Base-by-base conservation (phyloP, 1,284 basidiomycete species). In the Filobasidium uniguttulatum region DNA sequence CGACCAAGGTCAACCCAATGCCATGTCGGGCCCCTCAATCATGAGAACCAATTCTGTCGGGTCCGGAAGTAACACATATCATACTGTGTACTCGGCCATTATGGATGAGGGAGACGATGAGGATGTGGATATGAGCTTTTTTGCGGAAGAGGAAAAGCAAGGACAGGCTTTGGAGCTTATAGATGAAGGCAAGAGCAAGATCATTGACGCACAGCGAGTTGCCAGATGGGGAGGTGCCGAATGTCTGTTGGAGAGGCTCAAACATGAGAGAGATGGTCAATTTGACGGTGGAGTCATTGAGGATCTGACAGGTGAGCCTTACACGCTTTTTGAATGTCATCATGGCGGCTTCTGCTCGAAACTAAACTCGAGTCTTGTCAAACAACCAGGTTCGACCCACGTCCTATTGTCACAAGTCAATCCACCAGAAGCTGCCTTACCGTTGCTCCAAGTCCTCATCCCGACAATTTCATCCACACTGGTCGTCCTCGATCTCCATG, bases 401-500 rank as follows among this genome's bases (percentile, higher is more conserved):
- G 75, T 94, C 45, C 74, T 93, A 40, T 77, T 94, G 46, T 78
- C 83, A 17, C 79, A 80, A 15, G 83, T 82, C 5, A 75, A 73
- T 37, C 83, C 83, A 1, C 83, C 85, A 14, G 82, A 54, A 7
- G 56, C 58, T 12, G 36, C 49, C 19, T 28, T 38, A 23, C 28
- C 82, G 55, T 75, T 78, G 34, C 76, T 93, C 45, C 80, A 85
- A 15, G 60, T 75, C 7, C 84, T 89, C 62, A 75, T 94, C 40
- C 75, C 80, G 22, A 72, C 77, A 51, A 84, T 89, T 51, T 74
- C 76, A 46, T 72, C 75, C 36, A 82, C 84, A 22, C 77, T 94
- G 34, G 78, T 93, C 54, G 87, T 85, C 7, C 77, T 94, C 37
- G 90, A 96, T 67, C 82, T 96, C 40, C 89, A 87, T 23, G 77